Conservation (phyloP, 1,284 basidiomycete genomes). For the Moesziomyces sp. region DNA sequence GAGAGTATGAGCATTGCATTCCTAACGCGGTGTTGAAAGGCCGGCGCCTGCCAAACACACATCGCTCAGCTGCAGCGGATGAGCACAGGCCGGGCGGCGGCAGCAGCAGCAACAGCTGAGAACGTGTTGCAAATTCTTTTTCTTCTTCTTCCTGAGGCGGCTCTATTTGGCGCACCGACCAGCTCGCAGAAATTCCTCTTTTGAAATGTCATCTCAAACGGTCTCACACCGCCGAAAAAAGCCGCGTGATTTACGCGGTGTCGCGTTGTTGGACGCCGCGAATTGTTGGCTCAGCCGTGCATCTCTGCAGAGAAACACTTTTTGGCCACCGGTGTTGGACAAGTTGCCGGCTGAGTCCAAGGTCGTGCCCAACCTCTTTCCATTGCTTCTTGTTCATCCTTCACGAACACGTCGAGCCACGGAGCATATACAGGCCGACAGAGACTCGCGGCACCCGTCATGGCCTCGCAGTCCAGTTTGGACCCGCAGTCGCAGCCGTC, state of each 20-base stretch:
- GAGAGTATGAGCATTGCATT: not conserved
- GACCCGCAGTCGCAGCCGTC: conserved; percentile 33
- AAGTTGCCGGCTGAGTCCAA: conserved; percentile 6
- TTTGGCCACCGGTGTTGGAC: conserved; percentile 7
- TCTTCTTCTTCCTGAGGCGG: not conserved
- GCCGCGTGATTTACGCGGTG: conserved; percentile 17
- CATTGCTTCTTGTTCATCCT: conserved; percentile 1
- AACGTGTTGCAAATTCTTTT: not conserved
- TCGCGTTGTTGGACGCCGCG: conserved; percentile 3
- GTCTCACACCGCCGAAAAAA: no score
- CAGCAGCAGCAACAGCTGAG: no score
- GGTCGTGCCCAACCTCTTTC: not conserved
- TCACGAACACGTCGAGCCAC: not conserved
- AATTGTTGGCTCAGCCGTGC: not conserved
- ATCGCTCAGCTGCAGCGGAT: no score
- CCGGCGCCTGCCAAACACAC: no score
- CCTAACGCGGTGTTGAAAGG: conserved; percentile 1
- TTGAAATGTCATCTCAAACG: no score
- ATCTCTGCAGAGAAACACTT: conserved; percentile 1
- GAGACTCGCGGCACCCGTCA: conserved; percentile 2
- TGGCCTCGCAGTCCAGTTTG: conserved; percentile 32
- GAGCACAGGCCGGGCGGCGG: not conserved
- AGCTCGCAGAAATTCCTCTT: no score
- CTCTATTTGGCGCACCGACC: not conserved
- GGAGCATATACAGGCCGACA: not conserved